These are phyloP conservation scores for Neofusicoccum umdonicola DNA, from an alignment of 2,329 filamentous ascomycete genomes.

Conservation along the genomic window DNA sequence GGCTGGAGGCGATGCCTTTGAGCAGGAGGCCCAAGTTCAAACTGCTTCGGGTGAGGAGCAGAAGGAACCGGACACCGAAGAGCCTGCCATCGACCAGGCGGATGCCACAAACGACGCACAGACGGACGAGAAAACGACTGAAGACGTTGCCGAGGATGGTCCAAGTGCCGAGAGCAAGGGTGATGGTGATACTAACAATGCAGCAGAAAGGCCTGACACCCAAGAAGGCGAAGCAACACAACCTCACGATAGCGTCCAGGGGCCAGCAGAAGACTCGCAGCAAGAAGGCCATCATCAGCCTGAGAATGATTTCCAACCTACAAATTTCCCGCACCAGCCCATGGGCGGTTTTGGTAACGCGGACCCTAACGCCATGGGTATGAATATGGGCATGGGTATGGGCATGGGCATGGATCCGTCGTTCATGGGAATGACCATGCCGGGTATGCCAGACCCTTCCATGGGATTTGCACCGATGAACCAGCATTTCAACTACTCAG, in stretches of 20 bases:
- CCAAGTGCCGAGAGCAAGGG: constrained; percentile 23
- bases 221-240: constrained; percentile 33
- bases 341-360: constrained; percentile 14
- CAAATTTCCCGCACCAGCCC: not conserved
- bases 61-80: constrained; percentile 17
- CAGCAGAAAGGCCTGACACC: constrained; percentile 23
- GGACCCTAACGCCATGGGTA: constrained; percentile 1
- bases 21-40: constrained; percentile 19
- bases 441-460: constrained; percentile 24
- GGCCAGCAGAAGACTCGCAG: not conserved
- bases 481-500: constrained; percentile 46
- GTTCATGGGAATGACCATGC: constrained; percentile 32
- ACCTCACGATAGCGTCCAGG: not conserved
- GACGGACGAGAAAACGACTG: not conserved
- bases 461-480: constrained; percentile 10
- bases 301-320: not conserved
- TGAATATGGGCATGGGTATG: constrained; percentile 16
- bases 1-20: constrained; percentile 26
- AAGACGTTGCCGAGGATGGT: constrained; percentile 8
- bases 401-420: constrained; percentile 21
- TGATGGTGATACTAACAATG: constrained; percentile 16
- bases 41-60: not conserved
- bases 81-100: not conserved
- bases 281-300: not conserved
- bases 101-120: constrained; percentile 6